These are phyloP conservation scores for Panellus pusillus DNA, from an alignment of 768 basidiomycete genomes.

Conservation along the genomic window DNA sequence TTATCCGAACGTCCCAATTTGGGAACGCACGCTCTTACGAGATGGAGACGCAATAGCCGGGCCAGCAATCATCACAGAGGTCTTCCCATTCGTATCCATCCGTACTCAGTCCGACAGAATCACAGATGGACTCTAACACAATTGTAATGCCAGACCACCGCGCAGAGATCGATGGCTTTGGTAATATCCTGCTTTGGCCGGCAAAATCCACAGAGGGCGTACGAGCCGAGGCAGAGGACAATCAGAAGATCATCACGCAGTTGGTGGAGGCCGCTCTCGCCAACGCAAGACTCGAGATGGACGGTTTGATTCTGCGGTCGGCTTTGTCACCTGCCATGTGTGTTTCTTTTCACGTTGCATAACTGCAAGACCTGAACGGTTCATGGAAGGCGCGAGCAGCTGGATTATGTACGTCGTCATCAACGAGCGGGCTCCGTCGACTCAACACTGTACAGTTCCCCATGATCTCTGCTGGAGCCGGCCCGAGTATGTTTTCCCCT, in stretches of 20 bases:
- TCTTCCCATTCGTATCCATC: not conserved
- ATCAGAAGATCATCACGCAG: conserved; percentile 21
- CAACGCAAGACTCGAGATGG: conserved; percentile 30
- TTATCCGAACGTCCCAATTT: conserved; percentile 26
- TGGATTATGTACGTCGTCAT: conserved; percentile 19
- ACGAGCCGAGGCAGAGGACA: conserved; percentile 16
- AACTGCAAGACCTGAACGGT: not conserved
- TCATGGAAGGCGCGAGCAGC: conserved; percentile 24
- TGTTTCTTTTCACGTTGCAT: not conserved
- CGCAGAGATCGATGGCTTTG: conserved; percentile 28
- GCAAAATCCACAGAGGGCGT: not conserved
- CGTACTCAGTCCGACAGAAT: not conserved
- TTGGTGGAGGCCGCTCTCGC: conserved; percentile 25
- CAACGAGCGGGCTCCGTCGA: not conserved
- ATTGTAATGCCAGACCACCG: conserved; percentile 27
- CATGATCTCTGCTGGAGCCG: conserved; percentile 31
- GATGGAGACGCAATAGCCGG: conserved; percentile 25
- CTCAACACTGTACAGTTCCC: conserved; percentile 26
- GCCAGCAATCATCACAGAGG: conserved; percentile 30
- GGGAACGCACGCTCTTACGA: conserved; percentile 24
- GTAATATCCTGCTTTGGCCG: conserved; percentile 31
- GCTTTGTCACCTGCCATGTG: conserved; percentile 29
- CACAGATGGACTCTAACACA: conserved; percentile 28
- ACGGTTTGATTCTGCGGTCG: conserved; percentile 27
- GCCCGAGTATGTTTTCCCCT: conserved; percentile 16